Evolutionary conservation across 768 basidiomycete genomes (phyloP).

Genomic region (Lactifluus pinguis): DNA sequence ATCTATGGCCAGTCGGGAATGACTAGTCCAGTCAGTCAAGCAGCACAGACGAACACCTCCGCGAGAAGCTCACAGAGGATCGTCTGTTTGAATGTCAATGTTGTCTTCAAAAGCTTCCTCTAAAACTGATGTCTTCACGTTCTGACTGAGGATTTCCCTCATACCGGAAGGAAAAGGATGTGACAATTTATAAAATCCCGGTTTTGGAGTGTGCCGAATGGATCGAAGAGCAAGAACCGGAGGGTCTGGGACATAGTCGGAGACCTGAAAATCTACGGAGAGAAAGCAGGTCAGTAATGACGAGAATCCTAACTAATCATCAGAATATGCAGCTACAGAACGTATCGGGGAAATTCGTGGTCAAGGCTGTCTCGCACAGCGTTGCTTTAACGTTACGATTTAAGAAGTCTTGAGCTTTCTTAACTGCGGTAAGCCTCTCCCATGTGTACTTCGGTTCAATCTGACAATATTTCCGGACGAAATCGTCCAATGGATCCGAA

Average conservation of each 20-base stretch:
- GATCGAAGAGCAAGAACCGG: slow-evolving; percentile 2
- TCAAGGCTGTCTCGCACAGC: background rate
- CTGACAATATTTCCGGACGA: background rate
- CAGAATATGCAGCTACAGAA: background rate
- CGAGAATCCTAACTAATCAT: background rate
- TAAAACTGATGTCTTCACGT: background rate
- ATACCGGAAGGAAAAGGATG: background rate
- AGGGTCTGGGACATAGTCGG: background rate
- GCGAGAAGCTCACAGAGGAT: background rate
- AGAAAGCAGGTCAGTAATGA: background rate
- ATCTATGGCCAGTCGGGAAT: background rate
- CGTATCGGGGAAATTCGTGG: background rate
- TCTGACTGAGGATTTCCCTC: background rate
- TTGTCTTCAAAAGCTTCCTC: background rate
- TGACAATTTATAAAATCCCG: background rate
- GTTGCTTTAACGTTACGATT: background rate
- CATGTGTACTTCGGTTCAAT: background rate
- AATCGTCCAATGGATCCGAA: slow-evolving; percentile 11
- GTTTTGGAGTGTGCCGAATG: slow-evolving; percentile 6
- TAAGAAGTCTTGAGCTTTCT: slow-evolving; percentile 2
- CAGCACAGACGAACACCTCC: background rate
- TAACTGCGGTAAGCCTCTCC: slow-evolving; percentile 1
- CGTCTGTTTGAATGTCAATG: background rate
- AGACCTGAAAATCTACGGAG: background rate
- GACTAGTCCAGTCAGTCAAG: background rate